phyloP scores from a whole-genome alignment of 1,139 yeast genomes.

The Protomyces inouyei region DNA sequence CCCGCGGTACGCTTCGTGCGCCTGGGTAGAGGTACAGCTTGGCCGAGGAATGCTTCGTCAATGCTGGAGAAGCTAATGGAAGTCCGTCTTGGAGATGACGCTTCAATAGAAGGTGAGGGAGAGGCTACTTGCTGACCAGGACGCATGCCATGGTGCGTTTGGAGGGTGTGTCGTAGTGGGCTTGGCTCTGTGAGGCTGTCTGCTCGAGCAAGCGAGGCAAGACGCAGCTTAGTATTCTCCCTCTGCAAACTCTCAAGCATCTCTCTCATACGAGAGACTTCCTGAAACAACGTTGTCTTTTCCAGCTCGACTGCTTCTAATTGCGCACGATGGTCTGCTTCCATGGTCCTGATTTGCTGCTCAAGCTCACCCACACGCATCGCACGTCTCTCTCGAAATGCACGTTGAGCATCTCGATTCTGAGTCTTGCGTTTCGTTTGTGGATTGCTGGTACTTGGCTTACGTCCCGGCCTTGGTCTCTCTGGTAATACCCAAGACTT shows the following conservation, averaged over 20 bases:
- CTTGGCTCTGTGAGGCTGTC: neutral
- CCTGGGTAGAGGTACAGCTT: constrained; percentile 19
- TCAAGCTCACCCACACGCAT: constrained; percentile 53
- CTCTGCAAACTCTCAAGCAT: constrained; percentile 33
- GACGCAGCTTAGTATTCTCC: constrained; percentile 32
- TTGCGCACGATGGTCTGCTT: constrained; percentile 17
- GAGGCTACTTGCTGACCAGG: neutral
- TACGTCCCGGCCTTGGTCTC: constrained; percentile 27
- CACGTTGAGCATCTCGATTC: constrained; percentile 91
- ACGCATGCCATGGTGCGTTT: neutral
- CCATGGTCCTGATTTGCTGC: constrained; percentile 52
- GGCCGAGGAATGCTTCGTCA: constrained; percentile 7
- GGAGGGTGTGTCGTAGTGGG: neutral
- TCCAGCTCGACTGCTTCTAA: constrained; percentile 32
- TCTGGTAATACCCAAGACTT: constrained; percentile 29
- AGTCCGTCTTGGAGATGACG: neutral
- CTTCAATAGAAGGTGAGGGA: neutral
- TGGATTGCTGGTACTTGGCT: constrained; percentile 37
- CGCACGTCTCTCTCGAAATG: constrained; percentile 79
- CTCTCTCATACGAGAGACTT: constrained; percentile 39
- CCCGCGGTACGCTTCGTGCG: neutral
- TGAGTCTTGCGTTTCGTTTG: constrained; percentile 79
- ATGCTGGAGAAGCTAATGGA: neutral
- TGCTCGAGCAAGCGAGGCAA: constrained; percentile 25
- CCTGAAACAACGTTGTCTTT: constrained; percentile 39